Base-by-base conservation (phyloP, 116 monocot genomes). In the Thalassia testudinum region DNA sequence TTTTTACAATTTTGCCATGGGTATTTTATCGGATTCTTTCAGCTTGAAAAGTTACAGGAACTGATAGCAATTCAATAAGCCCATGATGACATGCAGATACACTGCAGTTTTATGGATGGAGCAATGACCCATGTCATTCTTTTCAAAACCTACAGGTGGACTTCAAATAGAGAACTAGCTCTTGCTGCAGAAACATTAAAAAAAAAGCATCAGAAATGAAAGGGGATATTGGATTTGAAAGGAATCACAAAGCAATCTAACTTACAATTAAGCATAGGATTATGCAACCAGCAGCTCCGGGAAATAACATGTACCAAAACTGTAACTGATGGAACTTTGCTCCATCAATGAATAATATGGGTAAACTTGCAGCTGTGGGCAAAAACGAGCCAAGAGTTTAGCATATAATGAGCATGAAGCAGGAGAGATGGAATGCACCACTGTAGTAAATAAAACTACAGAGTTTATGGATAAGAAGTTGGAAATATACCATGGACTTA, bases 211-310 rank as follows among this genome's bases (percentile, higher is more conserved):
- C 16, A 43, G 11, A 7, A 15, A 13, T 20, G 15, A 1, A 1
- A 53, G 5, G 26, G 23, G 27, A 27, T 10, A 51, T 47, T 13
- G 7, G 37, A 26, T 18, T 50, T 24, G 19, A 13, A 12, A n/a
- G 24, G n/a, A 50, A 19, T 18, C 10, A 21, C 12, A 21, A 5
- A 19, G 20, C 23, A 26, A 18, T 26, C 43, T 11, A n/a, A 17
- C 82, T 81, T 74, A 92, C 91, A 69, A 83, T 72, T 30, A 92
- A 65, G 49, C 92, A 86, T 8, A 92, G 70, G 26, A 92, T n/a
- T 37, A 86, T 1, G 49, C 91, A 92, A 1, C 91, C 86, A 25
- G 71, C 34, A 2, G 83, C 92, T 17, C 92, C 92, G 51, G 86
- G 92, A 69, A 92, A 92, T 43, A 92, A 64, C 8, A 70, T 62